phyloP scores from a whole-genome alignment of 371 early-diverging fungal species.

The Mucor sp. region DNA sequence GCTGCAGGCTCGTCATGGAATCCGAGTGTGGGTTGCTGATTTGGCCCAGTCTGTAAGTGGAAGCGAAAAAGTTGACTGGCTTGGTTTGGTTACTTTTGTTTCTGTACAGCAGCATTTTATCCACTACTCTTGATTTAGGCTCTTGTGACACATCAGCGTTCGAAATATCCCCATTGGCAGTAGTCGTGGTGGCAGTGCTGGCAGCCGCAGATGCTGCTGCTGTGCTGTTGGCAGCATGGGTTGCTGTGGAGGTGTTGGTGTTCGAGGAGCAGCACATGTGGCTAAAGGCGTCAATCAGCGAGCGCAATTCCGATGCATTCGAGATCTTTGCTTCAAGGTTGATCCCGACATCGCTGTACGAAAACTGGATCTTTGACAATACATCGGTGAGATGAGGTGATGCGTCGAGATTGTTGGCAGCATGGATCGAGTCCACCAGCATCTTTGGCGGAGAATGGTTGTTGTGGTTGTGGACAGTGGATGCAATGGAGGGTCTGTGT shows the following conservation, averaged over 20 bases:
- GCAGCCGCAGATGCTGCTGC: not conserved
- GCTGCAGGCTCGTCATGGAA: constrained; percentile 10
- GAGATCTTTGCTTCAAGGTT: constrained; percentile 35
- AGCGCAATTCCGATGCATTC: constrained; percentile 34
- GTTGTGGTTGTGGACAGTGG: not conserved
- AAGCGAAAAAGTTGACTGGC: constrained; percentile 35
- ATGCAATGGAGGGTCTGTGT: constrained; percentile 6
- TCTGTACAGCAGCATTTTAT: constrained; percentile 23
- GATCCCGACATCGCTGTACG: constrained; percentile 35
- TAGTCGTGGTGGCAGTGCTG: not conserved
- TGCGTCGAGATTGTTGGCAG: not conserved
- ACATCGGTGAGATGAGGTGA: constrained; percentile 15
- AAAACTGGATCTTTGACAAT: constrained; percentile 31
- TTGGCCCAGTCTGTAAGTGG: constrained; percentile 23
- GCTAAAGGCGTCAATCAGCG: constrained; percentile 36
- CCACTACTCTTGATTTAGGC: not conserved
- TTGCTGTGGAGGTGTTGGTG: not conserved
- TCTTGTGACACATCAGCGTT: not conserved
- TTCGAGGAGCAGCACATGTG: constrained; percentile 22
- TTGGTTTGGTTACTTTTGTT: constrained; percentile 30
- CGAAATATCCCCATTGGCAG: not conserved
- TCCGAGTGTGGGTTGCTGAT: constrained; percentile 30
- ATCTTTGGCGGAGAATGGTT: constrained; percentile 1
- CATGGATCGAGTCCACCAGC: not conserved
- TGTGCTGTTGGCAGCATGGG: not conserved